phyloP scores from a whole-genome alignment of 306 rosid species.

The Ceratonia siliqua region DNA sequence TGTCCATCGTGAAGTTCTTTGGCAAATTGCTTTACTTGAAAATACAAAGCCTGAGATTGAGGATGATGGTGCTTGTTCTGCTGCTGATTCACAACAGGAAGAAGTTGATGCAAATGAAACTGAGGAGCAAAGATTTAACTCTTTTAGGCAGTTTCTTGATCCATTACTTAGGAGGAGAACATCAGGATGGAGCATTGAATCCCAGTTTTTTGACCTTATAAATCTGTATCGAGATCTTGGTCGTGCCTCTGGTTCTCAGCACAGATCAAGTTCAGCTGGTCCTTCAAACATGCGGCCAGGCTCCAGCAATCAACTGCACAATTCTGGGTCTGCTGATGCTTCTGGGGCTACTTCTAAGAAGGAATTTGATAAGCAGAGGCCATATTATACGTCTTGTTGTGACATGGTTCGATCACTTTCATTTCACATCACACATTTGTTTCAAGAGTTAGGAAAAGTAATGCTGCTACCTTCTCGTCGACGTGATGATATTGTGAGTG shows the following conservation, averaged over 20 bases:
- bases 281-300: constrained; percentile 56
- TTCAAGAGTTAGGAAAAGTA: constrained; percentile 92
- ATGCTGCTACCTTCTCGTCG: constrained; percentile 94
- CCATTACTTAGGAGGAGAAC: constrained; percentile 82
- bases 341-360: constrained; percentile 53
- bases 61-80: constrained; percentile 63
- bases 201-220: constrained; percentile 89
- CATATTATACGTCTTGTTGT: constrained; percentile 72
- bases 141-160: constrained; percentile 92
- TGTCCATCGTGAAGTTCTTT: constrained; percentile 81
- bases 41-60: constrained; percentile 70
- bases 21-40: constrained; percentile 93
- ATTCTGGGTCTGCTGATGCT: constrained; percentile 63
- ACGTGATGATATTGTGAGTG: constrained; percentile 79
- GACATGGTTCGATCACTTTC: constrained; percentile 92
- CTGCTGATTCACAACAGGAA: constrained; percentile 64
- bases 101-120: constrained; percentile 68
- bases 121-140: constrained; percentile 85
- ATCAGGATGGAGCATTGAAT: constrained; percentile 93
- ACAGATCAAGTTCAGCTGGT: constrained; percentile 56
- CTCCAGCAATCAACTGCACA: constrained; percentile 47
- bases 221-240: constrained; percentile 91
- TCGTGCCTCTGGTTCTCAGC: constrained; percentile 68
- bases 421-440: constrained; percentile 86
- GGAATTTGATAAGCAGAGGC: constrained; percentile 70